A percentile compares a stretch with the other conserved stretches of the same genome.
phyloP scores from a whole-genome alignment of 1,284 basidiomycete species.

The Cerioporus squamosus region DNA sequence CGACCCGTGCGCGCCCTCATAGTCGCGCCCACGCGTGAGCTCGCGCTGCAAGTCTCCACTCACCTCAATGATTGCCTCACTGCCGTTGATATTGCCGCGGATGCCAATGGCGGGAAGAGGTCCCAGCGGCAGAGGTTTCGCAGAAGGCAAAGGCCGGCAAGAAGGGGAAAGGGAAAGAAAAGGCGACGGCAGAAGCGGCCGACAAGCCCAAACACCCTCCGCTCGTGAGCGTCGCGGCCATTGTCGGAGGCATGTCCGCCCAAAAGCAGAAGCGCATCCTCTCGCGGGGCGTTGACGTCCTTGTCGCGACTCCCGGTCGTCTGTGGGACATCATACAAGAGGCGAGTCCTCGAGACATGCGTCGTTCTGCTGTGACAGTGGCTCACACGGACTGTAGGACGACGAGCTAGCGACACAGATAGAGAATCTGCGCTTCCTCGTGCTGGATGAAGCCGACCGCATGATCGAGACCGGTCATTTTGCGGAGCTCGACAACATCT shows the following conservation, averaged over 20 bases:
- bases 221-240: slow-evolving; percentile 82
- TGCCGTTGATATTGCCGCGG: slow-evolving; percentile 30
- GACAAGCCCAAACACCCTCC: slow-evolving; percentile 50
- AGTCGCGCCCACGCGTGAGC: slow-evolving; percentile 92
- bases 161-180: slow-evolving; percentile 23
- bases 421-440: slow-evolving; percentile 76
- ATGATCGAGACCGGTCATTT: slow-evolving; percentile 99
- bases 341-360: slow-evolving; percentile 45
- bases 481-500: slow-evolving; percentile 92
- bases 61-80: slow-evolving; percentile 72
- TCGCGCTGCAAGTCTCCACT: slow-evolving; percentile 93
- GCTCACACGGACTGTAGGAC: slow-evolving; percentile 51
- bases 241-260: slow-evolving; percentile 94
- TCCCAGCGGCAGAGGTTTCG: not conserved
- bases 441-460: slow-evolving; percentile 98
- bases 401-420: slow-evolving; percentile 72
- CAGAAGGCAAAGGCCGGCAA: slow-evolving; percentile 9
- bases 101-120: slow-evolving; percentile 23
- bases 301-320: slow-evolving; percentile 96
- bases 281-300: slow-evolving; percentile 83
- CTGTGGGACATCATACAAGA: slow-evolving; percentile 94
- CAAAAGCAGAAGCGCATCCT: slow-evolving; percentile 94
- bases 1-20: slow-evolving; percentile 73
- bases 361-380: not conserved
- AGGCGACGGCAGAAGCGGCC: slow-evolving; percentile 34